These are phyloP conservation scores for Paecilomyces sp. DNA, from an alignment of 2,329 filamentous ascomycete species.

Conservation along the genomic window DNA sequence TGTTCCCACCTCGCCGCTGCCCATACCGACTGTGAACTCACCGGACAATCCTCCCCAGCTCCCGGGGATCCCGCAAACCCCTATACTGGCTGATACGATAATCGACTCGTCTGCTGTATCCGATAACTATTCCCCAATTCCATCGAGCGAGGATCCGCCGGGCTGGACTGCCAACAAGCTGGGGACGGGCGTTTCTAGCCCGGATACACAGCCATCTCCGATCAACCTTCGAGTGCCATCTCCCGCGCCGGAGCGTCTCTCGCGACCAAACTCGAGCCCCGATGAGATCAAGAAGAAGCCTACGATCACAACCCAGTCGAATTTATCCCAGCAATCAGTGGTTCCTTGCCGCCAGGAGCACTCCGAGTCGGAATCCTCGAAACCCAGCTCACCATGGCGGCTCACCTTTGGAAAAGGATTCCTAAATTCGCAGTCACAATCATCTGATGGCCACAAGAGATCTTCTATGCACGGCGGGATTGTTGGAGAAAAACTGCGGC, in stretches of 20 bases:
- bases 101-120: conserved; percentile 14
- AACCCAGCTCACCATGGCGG: conserved; percentile 28
- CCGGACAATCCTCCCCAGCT: conserved; percentile 24
- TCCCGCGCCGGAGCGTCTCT: conserved; percentile 16
- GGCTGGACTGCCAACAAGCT: conserved; percentile 17
- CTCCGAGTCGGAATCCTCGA: conserved; percentile 20
- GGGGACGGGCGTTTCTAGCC: background rate
- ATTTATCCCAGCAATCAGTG: conserved; percentile 19
- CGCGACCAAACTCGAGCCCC: conserved; percentile 23
- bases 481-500: conserved; percentile 17
- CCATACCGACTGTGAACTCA: conserved; percentile 3
- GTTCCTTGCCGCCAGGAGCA: conserved; percentile 14
- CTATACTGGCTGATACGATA: conserved; percentile 19
- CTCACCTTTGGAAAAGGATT: conserved; percentile 26
- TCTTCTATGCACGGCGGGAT: conserved; percentile 17
- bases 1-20: conserved; percentile 13
- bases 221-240: conserved; percentile 20
- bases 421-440: conserved; percentile 13
- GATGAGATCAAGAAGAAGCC: conserved; percentile 18
- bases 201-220: conserved; percentile 20
- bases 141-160: conserved; percentile 15
- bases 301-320: conserved; percentile 16
- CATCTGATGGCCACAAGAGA: conserved; percentile 19
- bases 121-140: conserved; percentile 11
- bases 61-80: conserved; percentile 22